A percentile compares a stretch with the other conserved stretches of the same genome.
phyloP scores from a whole-genome alignment of 148 eudicot genomes.

The Vaccinium macrocarpon region DNA sequence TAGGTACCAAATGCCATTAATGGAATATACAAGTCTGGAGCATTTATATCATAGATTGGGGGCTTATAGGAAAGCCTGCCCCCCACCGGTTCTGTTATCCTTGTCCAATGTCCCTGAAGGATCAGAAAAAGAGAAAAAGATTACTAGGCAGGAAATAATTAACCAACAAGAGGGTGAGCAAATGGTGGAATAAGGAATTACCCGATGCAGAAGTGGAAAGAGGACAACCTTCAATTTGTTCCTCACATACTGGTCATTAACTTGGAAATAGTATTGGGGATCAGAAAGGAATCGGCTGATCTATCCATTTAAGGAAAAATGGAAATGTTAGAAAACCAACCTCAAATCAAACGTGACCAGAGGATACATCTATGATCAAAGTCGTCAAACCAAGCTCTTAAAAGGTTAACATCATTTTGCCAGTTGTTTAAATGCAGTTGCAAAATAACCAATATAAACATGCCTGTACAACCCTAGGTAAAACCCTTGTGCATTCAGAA shows the following conservation, averaged over 20 bases:
- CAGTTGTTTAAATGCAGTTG: background rate
- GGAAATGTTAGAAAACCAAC: background rate
- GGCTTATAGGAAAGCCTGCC: conserved; percentile 95
- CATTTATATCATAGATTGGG: conserved; percentile 90
- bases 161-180: background rate
- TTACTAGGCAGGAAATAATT: background rate
- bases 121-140: background rate
- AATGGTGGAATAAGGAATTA: conserved; percentile 32
- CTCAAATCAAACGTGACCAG: background rate
- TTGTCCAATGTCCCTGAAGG: conserved; percentile 89
- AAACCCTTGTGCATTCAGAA: background rate
- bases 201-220: conserved; percentile 92
- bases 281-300: conserved; percentile 87
- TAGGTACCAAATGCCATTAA: conserved; percentile 94
- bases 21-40: conserved; percentile 95
- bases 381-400: background rate
- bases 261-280: conserved; percentile 97
- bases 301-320: conserved; percentile 31
- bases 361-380: background rate
- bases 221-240: conserved; percentile 92
- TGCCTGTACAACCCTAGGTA: background rate
- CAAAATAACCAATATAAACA: background rate
- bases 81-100: conserved; percentile 95
- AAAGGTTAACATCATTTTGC: background rate
- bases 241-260: conserved; percentile 91